These are phyloP conservation scores for Pascua guehoae DNA, from an alignment of 1,284 basidiomycete species.

Conservation along the genomic window DNA sequence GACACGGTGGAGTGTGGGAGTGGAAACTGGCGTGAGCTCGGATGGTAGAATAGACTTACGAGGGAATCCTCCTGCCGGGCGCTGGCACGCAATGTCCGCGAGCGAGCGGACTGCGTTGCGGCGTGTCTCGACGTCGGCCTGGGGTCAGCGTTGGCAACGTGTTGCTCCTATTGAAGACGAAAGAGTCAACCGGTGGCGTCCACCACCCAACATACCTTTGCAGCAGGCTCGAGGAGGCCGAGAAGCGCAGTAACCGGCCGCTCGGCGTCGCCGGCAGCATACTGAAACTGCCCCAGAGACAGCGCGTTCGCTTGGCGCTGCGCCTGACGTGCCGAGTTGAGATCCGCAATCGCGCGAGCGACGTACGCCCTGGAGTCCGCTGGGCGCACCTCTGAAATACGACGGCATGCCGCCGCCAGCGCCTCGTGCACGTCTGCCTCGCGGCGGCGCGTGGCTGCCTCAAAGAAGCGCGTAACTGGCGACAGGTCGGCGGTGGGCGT, in stretches of 20 bases:
- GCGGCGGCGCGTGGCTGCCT: slow-evolving; percentile 68
- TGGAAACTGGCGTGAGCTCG: slow-evolving; percentile 17
- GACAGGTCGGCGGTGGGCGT: slow-evolving; percentile 45
- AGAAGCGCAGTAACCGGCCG: slow-evolving; percentile 25
- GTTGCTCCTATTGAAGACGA: no score
- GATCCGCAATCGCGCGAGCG: slow-evolving; percentile 64
- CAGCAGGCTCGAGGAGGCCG: slow-evolving; percentile 22
- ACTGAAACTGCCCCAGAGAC: slow-evolving; percentile 70
- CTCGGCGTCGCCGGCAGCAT: slow-evolving; percentile 47
- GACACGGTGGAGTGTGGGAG: slow-evolving; percentile 10
- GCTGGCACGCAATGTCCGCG: slow-evolving; percentile 25
- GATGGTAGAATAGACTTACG: slow-evolving; percentile 3
- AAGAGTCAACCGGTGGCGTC: no score
- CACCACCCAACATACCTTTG: slow-evolving; percentile 20
- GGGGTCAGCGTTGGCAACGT: no score
- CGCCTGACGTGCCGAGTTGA: slow-evolving; percentile 53
- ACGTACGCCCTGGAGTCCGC: slow-evolving; percentile 26
- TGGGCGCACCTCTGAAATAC: slow-evolving; percentile 57
- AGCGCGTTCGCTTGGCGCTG: slow-evolving; percentile 71
- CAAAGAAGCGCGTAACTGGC: slow-evolving; percentile 48
- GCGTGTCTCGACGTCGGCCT: slow-evolving; percentile 46
- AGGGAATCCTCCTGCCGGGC: slow-evolving; percentile 3
- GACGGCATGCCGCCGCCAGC: slow-evolving; percentile 63
- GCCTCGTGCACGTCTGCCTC: slow-evolving; percentile 67
- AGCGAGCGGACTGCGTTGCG: slow-evolving; percentile 36